Percentiles rank a stretch among this genome's conserved stretches.
phyloP scores from a whole-genome alignment of 1,284 basidiomycete genomes.

The Termitomyces sp. region DNA sequence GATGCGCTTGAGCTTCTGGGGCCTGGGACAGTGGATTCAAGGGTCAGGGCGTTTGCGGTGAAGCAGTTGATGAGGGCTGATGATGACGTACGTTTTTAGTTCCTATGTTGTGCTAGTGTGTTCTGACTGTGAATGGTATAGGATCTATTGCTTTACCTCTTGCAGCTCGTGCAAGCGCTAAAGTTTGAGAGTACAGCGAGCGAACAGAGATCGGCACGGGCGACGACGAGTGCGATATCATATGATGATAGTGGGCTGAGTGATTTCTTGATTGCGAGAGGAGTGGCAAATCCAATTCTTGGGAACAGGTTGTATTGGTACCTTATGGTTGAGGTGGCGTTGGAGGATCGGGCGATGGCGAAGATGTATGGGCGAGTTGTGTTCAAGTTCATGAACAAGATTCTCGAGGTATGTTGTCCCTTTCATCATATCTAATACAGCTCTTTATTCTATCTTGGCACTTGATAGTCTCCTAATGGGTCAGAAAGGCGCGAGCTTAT shows the following conservation, averaged over 20 bases:
- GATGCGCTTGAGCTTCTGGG: conserved; percentile 95
- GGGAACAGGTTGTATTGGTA: conserved; percentile 98
- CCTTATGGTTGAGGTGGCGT: conserved; percentile 86
- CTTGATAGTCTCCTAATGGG: conserved; percentile 60
- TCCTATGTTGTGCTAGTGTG: conserved; percentile 1
- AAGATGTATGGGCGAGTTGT: conserved; percentile 92
- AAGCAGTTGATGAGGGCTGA: conserved; percentile 87
- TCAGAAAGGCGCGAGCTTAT: conserved; percentile 77
- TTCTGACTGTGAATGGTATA: conserved; percentile 26
- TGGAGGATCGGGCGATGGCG: conserved; percentile 77
- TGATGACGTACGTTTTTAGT: conserved; percentile 68
- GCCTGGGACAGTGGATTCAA: conserved; percentile 84
- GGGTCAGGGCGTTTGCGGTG: conserved; percentile 93
- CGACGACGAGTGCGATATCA: conserved; percentile 65
- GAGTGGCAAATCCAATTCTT: conserved; percentile 76
- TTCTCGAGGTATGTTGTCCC: conserved; percentile 63
- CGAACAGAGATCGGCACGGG: conserved; percentile 62
- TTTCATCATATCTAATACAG: background rate
- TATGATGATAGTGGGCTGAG: conserved; percentile 83
- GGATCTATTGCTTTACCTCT: conserved; percentile 89
- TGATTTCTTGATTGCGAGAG: conserved; percentile 86
- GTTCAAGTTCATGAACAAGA: conserved; percentile 81
- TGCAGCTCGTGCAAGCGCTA: conserved; percentile 96
- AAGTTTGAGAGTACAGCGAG: conserved; percentile 85
- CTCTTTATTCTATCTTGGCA: background rate